Evolutionary conservation across 768 basidiomycete species (phyloP).

Genomic region (Russula dissimulans): DNA sequence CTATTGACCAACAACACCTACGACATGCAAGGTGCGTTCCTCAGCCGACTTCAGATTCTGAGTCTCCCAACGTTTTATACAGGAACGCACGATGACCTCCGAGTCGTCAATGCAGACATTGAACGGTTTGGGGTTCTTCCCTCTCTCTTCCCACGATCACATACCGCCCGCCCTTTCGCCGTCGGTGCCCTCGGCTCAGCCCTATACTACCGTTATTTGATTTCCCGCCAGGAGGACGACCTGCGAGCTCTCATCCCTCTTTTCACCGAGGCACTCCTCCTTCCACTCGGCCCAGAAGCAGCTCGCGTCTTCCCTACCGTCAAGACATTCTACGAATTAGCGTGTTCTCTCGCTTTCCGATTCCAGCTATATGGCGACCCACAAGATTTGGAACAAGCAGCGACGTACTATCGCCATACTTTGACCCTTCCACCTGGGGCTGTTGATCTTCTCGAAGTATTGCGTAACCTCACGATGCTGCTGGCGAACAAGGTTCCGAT

Average conservation of each 20-base stretch:
- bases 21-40: not conserved
- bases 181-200: not conserved
- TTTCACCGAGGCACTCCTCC: slow-evolving; percentile 2
- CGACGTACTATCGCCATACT: not conserved
- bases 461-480: not conserved
- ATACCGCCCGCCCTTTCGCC: not conserved
- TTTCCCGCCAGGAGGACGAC: not conserved
- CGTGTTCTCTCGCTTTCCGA: not conserved
- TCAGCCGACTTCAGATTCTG: not conserved
- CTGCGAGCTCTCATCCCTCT: not conserved
- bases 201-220: not conserved
- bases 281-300: not conserved
- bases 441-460: not conserved
- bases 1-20: too few species aligned
- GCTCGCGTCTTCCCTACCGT: not conserved
- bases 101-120: not conserved
- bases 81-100: not conserved
- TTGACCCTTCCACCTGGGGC: not conserved
- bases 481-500: not conserved
- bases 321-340: not conserved
- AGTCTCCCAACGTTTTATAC: not conserved
- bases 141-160: not conserved
- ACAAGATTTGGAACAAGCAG: not conserved
- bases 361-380: not conserved
- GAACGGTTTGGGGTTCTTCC: not conserved